Conservation (phyloP, 768 basidiomycete genomes). For the Rhodotorula graminis region DNA sequence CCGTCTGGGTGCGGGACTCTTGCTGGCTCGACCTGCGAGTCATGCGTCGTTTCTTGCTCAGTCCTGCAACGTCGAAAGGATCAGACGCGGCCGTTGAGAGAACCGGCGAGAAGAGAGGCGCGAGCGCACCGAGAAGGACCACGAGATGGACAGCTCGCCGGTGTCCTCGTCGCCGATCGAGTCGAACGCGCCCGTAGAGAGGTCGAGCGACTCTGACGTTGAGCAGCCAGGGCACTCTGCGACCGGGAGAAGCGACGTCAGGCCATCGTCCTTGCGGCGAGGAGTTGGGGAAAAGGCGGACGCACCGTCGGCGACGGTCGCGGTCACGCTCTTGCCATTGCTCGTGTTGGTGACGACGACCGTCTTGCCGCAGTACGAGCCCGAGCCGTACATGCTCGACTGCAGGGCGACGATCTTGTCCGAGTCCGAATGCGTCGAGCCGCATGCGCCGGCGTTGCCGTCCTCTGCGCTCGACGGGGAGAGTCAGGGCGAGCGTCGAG, state of each 20-base stretch:
- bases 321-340: conserved; percentile 18
- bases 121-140: conserved; percentile 3
- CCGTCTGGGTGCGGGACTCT: too few species aligned
- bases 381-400: conserved; percentile 52
- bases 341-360: conserved; percentile 33
- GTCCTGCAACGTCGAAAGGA: background rate
- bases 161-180: conserved; percentile 28
- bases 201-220: conserved; percentile 13
- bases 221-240: conserved; percentile 13
- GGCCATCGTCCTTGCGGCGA: background rate
- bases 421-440: conserved; percentile 56
- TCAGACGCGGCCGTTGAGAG: background rate
- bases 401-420: conserved; percentile 54
- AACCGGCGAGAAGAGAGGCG: background rate
- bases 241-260: background rate
- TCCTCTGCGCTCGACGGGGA: conserved; percentile 50
- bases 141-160: conserved; percentile 18
- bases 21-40: background rate
- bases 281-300: background rate
- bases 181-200: conserved; percentile 31
- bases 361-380: conserved; percentile 21
- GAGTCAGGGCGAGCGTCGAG: background rate
- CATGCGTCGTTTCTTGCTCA: background rate
- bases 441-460: conserved; percentile 64
- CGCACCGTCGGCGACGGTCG: conserved; percentile 24